These are phyloP conservation scores for Diaporthe destruens DNA, from an alignment of 2,329 filamentous ascomycete species.

Conservation along the genomic window DNA sequence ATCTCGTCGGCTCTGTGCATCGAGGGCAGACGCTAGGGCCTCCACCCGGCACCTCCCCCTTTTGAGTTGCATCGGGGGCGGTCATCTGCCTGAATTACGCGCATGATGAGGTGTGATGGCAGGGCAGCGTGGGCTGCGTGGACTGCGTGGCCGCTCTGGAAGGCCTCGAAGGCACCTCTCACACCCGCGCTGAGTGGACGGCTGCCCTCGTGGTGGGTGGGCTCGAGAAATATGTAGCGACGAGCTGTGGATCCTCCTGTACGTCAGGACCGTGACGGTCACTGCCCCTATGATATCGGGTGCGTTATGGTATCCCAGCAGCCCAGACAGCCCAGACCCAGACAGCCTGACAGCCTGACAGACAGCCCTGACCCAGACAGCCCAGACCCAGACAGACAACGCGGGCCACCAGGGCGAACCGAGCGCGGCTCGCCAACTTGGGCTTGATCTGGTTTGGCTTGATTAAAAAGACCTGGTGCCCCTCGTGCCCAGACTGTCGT, in stretches of 20 bases:
- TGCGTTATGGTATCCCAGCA: neutral
- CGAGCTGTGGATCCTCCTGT: slow-evolving; percentile 20
- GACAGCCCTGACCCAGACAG: neutral
- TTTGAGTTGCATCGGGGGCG: slow-evolving; percentile 23
- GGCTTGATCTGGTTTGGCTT: slow-evolving; percentile 12
- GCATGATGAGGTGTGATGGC: slow-evolving; percentile 33
- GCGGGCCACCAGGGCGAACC: slow-evolving; percentile 1
- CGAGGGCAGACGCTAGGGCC: slow-evolving; percentile 22
- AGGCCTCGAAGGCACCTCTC: neutral
- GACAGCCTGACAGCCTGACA: too few species aligned
- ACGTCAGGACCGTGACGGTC: slow-evolving; percentile 24
- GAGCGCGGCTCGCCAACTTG: slow-evolving; percentile 1
- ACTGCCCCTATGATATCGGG: slow-evolving; percentile 6
- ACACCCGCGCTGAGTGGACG: slow-evolving; percentile 9
- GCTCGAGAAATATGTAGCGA: slow-evolving; percentile 20
- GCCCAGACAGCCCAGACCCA: neutral
- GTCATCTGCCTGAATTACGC: slow-evolving; percentile 34
- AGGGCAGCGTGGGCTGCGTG: neutral
- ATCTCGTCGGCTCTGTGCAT: slow-evolving; percentile 22
- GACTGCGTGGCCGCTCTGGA: slow-evolving; percentile 1
- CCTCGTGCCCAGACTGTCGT: slow-evolving; percentile 16
- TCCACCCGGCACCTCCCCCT: slow-evolving; percentile 23
- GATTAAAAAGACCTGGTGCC: neutral
- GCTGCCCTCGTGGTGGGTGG: slow-evolving; percentile 16
- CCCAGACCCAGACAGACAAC: too few species aligned